Evolutionary conservation across 306 rosid species (phyloP).

Genomic region (Citrullus amarus): DNA sequence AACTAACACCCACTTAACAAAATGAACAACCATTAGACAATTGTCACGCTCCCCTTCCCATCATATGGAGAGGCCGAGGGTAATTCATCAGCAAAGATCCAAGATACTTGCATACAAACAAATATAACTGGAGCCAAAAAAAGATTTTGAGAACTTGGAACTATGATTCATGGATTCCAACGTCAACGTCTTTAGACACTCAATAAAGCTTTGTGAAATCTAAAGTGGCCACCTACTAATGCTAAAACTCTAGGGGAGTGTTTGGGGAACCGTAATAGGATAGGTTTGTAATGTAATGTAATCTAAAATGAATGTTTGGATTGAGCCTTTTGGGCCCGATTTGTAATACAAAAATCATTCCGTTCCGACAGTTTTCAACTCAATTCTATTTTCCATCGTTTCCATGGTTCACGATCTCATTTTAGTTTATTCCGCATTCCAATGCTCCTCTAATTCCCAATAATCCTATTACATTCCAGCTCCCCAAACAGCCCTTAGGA

Average conservation of each 20-base stretch:
- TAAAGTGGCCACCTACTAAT: background rate
- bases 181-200: background rate
- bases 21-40: background rate
- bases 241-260: background rate
- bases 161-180: background rate
- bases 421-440: too few relatives aligned
- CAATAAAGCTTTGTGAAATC: background rate
- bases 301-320: too few relatives aligned
- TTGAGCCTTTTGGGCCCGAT: too few relatives aligned
- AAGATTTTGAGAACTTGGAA: background rate
- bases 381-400: too few relatives aligned
- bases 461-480: too few relatives aligned
- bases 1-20: background rate
- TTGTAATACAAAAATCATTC: too few relatives aligned
- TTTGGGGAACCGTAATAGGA: too few relatives aligned
- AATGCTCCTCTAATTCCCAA: too few relatives aligned
- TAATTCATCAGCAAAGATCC: background rate
- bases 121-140: background rate
- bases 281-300: too few relatives aligned
- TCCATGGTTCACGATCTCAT: too few relatives aligned
- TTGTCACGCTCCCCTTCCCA: background rate
- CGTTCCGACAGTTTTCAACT: too few relatives aligned
- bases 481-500: background rate
- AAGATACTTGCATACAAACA: background rate
- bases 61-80: background rate